Base-by-base conservation (phyloP, 2,329 filamentous ascomycete genomes). In the Coleophoma crateriformis region DNA sequence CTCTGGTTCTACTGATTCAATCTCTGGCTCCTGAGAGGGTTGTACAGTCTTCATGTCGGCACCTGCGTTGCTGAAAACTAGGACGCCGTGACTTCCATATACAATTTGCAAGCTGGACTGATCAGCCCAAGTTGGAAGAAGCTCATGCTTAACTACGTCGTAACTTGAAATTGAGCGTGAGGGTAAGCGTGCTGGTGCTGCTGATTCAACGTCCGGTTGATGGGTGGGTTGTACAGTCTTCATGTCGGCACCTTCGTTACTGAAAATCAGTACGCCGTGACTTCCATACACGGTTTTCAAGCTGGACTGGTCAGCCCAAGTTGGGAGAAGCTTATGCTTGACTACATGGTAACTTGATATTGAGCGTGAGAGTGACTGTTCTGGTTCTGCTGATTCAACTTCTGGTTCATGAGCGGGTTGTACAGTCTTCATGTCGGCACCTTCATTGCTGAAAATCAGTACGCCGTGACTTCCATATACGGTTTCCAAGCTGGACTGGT, bases 81-180 rank as follows among this genome's bases (percentile, higher is more conserved):
- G 32, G 6, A 37, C 27, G 3, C 43, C 42, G 11, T 41, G 40
- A 46, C 34, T 33, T 32, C 48, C 48, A 15, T 12, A 13, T 5
- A 46, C 44, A 5, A 46, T 35, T 19, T 38, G 11, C n/a, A 50
- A 44, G 3, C 34, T 32, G 3, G 48, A 38, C 13, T 46, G 43
- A 33, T 50, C 44, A 7, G 17, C 37, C 48, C 48, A 50, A 7
- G 48, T 50, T 17, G 43, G 48, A 15, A 50, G 42, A 35, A 22
- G 32, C 17, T 45, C n/a, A 33, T 50, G 48, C 19, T 11, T 11
- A 22, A 22, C 17, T 41, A 17, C 39, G 15, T 41, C 39, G 15
- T 41, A 41, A 27, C 7, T 27, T n/a, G 6, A 7, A 7, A 27
- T 10, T 7, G 8, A 49, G 6, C 35, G 35, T n/a, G 35, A 12